Evolutionary conservation across 768 basidiomycete species (phyloP), one percentile per base, ranked within the genome.

Genomic region (Gelatoporia subvermispora): DNA sequence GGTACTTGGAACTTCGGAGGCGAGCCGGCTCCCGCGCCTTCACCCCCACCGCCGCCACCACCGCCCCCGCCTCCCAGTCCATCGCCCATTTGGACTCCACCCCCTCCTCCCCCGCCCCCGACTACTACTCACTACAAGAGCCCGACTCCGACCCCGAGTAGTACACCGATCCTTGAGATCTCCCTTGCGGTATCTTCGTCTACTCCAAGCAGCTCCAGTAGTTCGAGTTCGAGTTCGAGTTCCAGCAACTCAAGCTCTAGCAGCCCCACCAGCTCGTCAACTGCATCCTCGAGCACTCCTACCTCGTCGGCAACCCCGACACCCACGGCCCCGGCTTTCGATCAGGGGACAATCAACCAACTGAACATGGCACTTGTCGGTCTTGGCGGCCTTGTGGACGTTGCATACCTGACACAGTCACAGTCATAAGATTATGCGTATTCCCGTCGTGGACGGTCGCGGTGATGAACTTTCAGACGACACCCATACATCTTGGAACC

Each of bases 1-100:
- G 84, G 81, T 41, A 56, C 61, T 5, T 91, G 88, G 88, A 71
- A 62, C 52, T 83, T 70, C 68, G 68, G 66, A 47, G 72, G 67
- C 41, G 52, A 50, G 24, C 44, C 46, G 15, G 10, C 35, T 8
- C 18, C 46, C 5, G 3, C 46, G 16, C 13, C 28, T 13, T 16
- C 43, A 3, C 53, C 52, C 8, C 25, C 40, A 17, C 53, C 34
- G 35, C 45, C 15, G 62, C 66, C 18, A 47, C 28, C 28, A 13
- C 28, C 28, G 7, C 28, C 28, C 5, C 28, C 66, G 8, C 57
- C 49, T 35, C 51, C 51, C 17, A 31, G 44, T 25, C 50, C 45
- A 60, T 25, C 42, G 50, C 40, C 57, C 48, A 39, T 22, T 22
- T 39, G 38, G 38, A 36, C 51, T 51, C 43, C 53, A 16, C 22